Conservation (phyloP, 176 grass and related monocot species). For the Carex littledalei region DNA sequence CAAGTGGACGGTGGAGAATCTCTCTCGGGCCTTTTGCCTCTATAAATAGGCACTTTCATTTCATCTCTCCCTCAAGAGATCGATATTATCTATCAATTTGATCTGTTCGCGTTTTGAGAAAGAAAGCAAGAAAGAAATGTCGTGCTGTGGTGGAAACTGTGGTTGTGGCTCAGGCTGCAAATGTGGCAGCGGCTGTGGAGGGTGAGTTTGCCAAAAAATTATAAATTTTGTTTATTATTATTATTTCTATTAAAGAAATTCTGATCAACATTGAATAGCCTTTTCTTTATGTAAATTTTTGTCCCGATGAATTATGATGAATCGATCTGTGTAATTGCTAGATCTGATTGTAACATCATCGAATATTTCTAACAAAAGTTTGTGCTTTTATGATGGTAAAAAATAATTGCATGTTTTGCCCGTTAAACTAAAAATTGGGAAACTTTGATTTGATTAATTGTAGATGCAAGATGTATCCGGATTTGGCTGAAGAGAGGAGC, state of each 20-base stretch:
- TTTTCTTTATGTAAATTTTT: background rate
- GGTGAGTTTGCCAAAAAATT: constrained; percentile 30
- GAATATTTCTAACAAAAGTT: background rate
- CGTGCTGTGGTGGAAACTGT: constrained; percentile 94
- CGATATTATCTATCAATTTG: background rate
- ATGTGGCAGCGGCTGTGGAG: constrained; percentile 72
- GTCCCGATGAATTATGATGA: background rate
- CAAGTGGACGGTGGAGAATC: constrained; percentile 19
- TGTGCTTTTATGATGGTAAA: background rate
- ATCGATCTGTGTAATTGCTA: background rate
- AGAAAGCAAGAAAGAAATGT: constrained; percentile 30
- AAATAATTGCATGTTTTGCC: background rate
- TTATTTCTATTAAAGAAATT: background rate
- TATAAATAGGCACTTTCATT: background rate
- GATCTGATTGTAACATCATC: background rate
- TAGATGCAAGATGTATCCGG: constrained; percentile 80
- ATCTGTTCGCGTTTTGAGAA: background rate
- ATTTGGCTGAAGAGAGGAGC: constrained; percentile 36
- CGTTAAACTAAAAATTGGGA: background rate
- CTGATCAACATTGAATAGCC: background rate
- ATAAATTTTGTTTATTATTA: background rate
- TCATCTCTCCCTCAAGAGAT: background rate
- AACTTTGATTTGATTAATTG: background rate
- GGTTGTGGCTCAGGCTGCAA: constrained; percentile 70
- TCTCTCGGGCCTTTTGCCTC: background rate